phyloP scores from a whole-genome alignment of 139 green algal genomes.

The Edaphochlamys debaryana region DNA sequence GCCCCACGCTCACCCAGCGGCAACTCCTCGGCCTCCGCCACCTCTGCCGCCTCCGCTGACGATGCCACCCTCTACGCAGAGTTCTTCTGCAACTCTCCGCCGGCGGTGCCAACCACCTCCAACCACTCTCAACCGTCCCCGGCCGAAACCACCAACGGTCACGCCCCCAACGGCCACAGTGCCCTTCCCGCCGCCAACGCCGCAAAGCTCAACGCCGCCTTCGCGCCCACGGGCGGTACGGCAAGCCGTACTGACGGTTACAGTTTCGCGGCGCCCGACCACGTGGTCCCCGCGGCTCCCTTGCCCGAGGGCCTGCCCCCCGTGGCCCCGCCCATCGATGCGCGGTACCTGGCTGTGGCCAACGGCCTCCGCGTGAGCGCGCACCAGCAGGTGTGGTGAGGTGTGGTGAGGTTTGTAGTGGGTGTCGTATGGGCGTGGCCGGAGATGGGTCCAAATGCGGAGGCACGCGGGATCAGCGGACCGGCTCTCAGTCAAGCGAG shows the following conservation, averaged over 20 bases:
- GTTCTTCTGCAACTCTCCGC: slow-evolving; percentile 31
- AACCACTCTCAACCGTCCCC: background rate
- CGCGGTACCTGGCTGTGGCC: slow-evolving; percentile 30
- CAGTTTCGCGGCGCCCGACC: slow-evolving; percentile 4
- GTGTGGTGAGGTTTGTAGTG: no score
- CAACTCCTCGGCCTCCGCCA: no score
- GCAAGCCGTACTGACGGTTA: slow-evolving; percentile 6
- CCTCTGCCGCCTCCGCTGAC: background rate
- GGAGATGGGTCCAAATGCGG: no score
- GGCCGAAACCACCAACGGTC: background rate
- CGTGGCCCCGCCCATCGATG: slow-evolving; percentile 11
- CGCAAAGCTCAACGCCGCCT: background rate
- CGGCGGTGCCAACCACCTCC: background rate
- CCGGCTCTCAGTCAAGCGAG: no score
- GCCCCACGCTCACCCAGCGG: no score
- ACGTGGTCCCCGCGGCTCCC: slow-evolving; percentile 5
- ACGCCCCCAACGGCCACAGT: background rate
- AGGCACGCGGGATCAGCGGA: no score
- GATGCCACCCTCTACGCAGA: slow-evolving; percentile 13
- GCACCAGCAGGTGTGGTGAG: background rate
- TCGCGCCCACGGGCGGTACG: slow-evolving; percentile 21
- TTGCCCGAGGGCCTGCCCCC: slow-evolving; percentile 5
- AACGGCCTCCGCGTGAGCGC: slow-evolving; percentile 23
- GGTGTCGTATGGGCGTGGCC: no score
- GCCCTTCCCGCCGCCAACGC: background rate